Base-by-base conservation (phyloP, 441 rosid species). In the Heliophila coronopifolia region DNA sequence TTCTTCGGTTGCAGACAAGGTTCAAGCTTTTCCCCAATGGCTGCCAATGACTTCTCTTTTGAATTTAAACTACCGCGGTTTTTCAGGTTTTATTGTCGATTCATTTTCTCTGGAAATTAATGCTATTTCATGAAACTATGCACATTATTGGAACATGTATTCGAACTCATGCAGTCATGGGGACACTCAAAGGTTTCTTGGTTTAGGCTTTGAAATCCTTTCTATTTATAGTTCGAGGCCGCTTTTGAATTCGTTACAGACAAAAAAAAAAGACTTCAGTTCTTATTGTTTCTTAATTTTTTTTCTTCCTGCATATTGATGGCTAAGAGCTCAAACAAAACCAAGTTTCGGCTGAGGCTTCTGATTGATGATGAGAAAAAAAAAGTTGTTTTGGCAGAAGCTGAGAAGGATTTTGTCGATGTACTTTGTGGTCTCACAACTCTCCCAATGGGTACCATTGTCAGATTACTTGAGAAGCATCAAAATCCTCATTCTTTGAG, bases 381-480 rank as follows among this genome's bases (percentile, higher is more conserved):
- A 47, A 26, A 9, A 44, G 65, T 58, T 22, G 30, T 65, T 42
- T 58, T 57, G 24, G 69, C 54, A 11, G 69, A 65, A 16, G 22
- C 59, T 15, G 25, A 39, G 3, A 58, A 20, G 4, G 23, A 20
- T 20, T 20, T 20, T 20, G 23, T 20, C 23, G 23, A 20, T 2
- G 23, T 20, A 4, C 23, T 58, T 3, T 45, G 40, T 25, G 31
- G 65, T 18, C 47, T 65, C n/a, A 12, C 58, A 25, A 43, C 59
- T 15, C 59, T 65, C 1, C 60, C 65, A 0, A 43, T 65, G 59
- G 60, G 69, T 2, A 58, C 60, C 12, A 65, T 58, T 18, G 51
- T 59, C 17, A 52, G 61, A 31, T 19, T 58, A 38, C 38, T 58
- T 0, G 56, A 59, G 22, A 51, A 52, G 35, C 51, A 48, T 47